Percentiles rank a stretch among this genome's conserved stretches.
Evolutionary conservation across 1,284 basidiomycete species (phyloP).

Genomic region (Athelia sp.): DNA sequence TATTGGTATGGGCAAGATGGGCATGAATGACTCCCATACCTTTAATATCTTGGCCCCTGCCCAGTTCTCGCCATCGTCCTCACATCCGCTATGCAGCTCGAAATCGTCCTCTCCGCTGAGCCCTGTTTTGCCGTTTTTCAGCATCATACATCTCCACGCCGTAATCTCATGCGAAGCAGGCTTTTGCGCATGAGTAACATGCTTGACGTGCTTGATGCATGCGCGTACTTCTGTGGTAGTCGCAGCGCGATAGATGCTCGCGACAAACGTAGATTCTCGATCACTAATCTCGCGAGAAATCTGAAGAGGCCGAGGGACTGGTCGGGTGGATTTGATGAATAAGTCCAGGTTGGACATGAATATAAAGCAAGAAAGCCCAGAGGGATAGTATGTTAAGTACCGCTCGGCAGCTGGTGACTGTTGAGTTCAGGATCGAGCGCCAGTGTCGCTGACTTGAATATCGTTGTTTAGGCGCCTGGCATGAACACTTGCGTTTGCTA

Average conservation of each 20-base stretch:
- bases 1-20: background rate
- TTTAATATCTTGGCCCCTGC: constrained; percentile 60
- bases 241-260: constrained; percentile 48
- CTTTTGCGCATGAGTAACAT: constrained; percentile 46
- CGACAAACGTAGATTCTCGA: constrained; percentile 65
- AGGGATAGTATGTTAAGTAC: no score
- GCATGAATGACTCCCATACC: constrained; percentile 35
- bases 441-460: no score
- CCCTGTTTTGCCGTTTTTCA: constrained; percentile 63
- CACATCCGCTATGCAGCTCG: constrained; percentile 50
- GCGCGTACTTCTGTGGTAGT: constrained; percentile 43
- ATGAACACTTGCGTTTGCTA: no score
- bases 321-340: constrained; percentile 44
- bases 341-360: constrained; percentile 42
- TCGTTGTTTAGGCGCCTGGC: no score
- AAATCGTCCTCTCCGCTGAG: constrained; percentile 46
- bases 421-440: no score
- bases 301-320: constrained; percentile 43
- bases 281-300: constrained; percentile 70
- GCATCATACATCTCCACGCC: constrained; percentile 71
- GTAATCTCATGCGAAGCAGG: constrained; percentile 67
- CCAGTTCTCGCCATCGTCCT: constrained; percentile 71
- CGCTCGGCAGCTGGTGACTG: no score
- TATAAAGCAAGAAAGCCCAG: no score
- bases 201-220: constrained; percentile 43